Evolutionary conservation across 1,139 yeast species (phyloP).

Genomic region (Pichia inconspicua): DNA sequence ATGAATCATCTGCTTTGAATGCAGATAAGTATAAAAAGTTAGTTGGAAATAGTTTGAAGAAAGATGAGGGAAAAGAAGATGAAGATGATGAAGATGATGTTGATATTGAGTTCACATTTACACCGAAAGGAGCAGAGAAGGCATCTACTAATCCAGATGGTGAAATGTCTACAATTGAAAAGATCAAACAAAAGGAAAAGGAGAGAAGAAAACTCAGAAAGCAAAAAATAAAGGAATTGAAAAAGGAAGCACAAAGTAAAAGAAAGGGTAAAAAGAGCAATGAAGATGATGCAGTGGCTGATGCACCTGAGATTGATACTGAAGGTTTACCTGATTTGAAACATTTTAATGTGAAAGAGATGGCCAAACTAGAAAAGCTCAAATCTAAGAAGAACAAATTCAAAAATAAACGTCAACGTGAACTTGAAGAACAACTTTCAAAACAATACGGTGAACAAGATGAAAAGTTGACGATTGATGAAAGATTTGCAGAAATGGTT

Average conservation of each 20-base stretch:
- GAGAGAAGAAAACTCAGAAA: conserved; percentile 82
- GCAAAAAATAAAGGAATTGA: conserved; percentile 57
- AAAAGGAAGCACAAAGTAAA: conserved; percentile 36
- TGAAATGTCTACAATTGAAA: conserved; percentile 75
- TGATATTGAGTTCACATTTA: conserved; percentile 93
- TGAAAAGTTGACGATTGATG: conserved; percentile 59
- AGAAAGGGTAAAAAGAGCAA: conserved; percentile 21
- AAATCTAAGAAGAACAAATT: conserved; percentile 46
- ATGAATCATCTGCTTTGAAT: conserved; percentile 39
- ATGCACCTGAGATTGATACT: conserved; percentile 2
- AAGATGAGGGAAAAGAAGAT: conserved; percentile 24
- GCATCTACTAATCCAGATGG: conserved; percentile 26
- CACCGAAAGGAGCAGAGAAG: conserved; percentile 69
- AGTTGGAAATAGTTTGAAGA: conserved; percentile 30
- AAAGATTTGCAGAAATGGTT: conserved; percentile 81
- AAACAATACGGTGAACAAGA: conserved; percentile 9
- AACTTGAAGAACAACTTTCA: conserved; percentile 33
- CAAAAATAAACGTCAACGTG: conserved; percentile 38
- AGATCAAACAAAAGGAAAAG: conserved; percentile 79
- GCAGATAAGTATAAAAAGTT: conserved; percentile 61
- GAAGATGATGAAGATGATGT: conserved; percentile 49
- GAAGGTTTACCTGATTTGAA: conserved; percentile 33
- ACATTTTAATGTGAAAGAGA: conserved; percentile 78
- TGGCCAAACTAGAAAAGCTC: conserved; percentile 62
- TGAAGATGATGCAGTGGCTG: conserved; percentile 20